Percentiles rank a stretch among this genome's conserved stretches.
These are phyloP conservation scores for Isatis lusitanica DNA, from an alignment of 441 rosid species.

Conservation along the genomic window DNA sequence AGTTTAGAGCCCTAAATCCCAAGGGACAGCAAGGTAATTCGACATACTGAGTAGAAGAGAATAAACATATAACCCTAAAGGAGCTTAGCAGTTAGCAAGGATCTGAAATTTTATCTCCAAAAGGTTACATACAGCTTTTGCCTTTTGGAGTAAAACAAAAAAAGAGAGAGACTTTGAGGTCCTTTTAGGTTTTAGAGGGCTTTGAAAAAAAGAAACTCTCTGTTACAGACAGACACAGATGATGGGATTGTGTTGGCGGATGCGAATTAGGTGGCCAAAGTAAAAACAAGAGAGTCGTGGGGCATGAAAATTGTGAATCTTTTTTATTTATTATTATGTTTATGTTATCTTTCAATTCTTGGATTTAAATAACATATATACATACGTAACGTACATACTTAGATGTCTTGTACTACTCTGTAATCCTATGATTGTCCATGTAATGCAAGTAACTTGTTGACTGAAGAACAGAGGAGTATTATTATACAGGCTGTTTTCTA, in stretches of 20 bases:
- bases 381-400: constrained; percentile 1
- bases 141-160: constrained; percentile 23
- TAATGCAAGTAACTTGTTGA: not conserved
- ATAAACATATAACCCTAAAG: constrained; percentile 48
- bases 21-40: constrained; percentile 46
- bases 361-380: not conserved
- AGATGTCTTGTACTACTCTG: not conserved
- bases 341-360: not conserved
- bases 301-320: constrained; percentile 23
- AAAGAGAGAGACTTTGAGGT: constrained; percentile 1
- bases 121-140: constrained; percentile 21
- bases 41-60: constrained; percentile 26
- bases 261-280: constrained; percentile 35
- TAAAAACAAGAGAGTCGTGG: constrained; percentile 24
- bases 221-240: constrained; percentile 1
- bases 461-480: not conserved
- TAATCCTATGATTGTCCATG: constrained; percentile 3
- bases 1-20: constrained; percentile 3
- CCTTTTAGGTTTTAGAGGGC: constrained; percentile 7
- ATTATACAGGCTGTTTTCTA: constrained; percentile 11
- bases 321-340: not conserved
- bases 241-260: constrained; percentile 20
- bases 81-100: not conserved
- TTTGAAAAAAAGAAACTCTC: not conserved
- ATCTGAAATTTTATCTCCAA: constrained; percentile 16